Evolutionary conservation across 1,284 basidiomycete genomes (phyloP).

Genomic region (Ceratobasidium sp.): DNA sequence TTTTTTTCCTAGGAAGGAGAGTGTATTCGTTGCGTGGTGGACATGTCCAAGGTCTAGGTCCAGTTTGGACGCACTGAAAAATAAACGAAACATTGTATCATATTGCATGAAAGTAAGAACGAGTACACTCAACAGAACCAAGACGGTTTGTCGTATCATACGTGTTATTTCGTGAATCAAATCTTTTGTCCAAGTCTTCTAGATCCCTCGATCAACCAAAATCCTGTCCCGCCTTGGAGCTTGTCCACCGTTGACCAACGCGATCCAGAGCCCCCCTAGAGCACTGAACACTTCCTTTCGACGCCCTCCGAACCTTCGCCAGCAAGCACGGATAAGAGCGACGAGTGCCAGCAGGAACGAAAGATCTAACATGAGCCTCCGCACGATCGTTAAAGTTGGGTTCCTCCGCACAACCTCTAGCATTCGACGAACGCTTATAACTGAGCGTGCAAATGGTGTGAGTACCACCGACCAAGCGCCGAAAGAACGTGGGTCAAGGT

Average conservation of each 20-base stretch:
- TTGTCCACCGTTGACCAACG: constrained; percentile 65
- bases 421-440: constrained; percentile 47
- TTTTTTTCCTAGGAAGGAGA: constrained; percentile 69
- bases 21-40: constrained; percentile 91
- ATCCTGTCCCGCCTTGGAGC: constrained; percentile 50
- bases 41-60: constrained; percentile 60
- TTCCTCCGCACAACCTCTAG: constrained; percentile 25
- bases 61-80: constrained; percentile 5
- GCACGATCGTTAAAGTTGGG: constrained; percentile 65
- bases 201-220: constrained; percentile 62
- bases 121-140: constrained; percentile 7
- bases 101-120: constrained; percentile 33
- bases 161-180: background rate
- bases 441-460: constrained; percentile 62
- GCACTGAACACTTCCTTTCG: constrained; percentile 70
- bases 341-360: constrained; percentile 72
- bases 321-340: constrained; percentile 61
- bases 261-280: constrained; percentile 69
- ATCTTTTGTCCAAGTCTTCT: constrained; percentile 26
- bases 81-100: constrained; percentile 20
- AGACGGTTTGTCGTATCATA: constrained; percentile 24
- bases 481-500: constrained; percentile 67
- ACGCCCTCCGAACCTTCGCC: constrained; percentile 71
- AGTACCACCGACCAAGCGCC: constrained; percentile 81
- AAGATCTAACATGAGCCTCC: constrained; percentile 74